phyloP scores from a whole-genome alignment of 163 green algal genomes.

The Botryococcus braunii region DNA sequence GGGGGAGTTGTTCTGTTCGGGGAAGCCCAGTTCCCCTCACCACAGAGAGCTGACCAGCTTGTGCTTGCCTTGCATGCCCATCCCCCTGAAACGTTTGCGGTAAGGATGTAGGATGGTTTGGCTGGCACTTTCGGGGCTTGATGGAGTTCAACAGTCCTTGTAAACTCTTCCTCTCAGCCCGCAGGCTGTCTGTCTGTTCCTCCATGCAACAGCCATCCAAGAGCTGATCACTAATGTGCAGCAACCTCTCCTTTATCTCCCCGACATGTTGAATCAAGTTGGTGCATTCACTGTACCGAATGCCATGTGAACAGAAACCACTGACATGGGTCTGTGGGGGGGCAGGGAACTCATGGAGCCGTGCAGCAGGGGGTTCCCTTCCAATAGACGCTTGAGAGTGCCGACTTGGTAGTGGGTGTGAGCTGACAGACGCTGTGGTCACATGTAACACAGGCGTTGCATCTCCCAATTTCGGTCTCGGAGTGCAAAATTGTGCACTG shows the following conservation, averaged over 20 bases:
- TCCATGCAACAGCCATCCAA: not conserved
- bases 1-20: not conserved
- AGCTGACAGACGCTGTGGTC: too few species aligned
- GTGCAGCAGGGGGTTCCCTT: too few species aligned
- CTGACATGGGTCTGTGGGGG: too few species aligned
- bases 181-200: not conserved
- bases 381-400: too few species aligned
- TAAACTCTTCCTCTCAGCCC: constrained; percentile 3
- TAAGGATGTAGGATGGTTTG: not conserved
- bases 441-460: too few species aligned
- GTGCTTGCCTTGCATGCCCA: not conserved
- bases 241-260: constrained; percentile 3
- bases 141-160: not conserved
- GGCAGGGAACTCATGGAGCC: too few species aligned
- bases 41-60: not conserved
- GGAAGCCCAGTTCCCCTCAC: not conserved
- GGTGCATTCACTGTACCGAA: not conserved
- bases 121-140: not conserved
- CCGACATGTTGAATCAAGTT: constrained; percentile 6
- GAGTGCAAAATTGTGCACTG: too few species aligned
- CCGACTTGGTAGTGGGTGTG: too few species aligned
- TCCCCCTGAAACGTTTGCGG: not conserved
- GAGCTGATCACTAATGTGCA: not conserved
- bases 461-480: too few species aligned
- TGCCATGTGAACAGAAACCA: constrained; percentile 3